A percentile compares a stretch with the other conserved stretches of the same genome.
Conservation (phyloP, 2,329 filamentous ascomycete species). For the Fusarium pilosicola region DNA sequence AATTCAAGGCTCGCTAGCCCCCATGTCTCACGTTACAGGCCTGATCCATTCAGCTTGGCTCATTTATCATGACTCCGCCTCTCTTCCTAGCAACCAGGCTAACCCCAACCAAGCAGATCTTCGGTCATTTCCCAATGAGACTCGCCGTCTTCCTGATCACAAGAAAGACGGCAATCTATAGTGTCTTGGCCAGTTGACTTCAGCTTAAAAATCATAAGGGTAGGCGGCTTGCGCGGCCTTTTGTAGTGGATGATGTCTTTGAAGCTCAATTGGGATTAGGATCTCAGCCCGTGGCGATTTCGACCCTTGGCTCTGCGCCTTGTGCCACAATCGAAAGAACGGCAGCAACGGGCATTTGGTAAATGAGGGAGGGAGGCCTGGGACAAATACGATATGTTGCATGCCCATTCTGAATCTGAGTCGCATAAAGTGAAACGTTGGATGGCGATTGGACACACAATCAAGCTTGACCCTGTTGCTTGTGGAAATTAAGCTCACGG, state of each 20-base stretch:
- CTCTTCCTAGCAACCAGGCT: background rate
- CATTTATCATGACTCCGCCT: slow-evolving; percentile 14
- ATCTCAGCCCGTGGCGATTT: slow-evolving; percentile 2
- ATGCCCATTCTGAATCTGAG: background rate
- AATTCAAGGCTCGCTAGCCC: background rate
- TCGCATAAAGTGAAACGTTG: background rate
- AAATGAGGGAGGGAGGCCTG: background rate
- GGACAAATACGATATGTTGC: background rate
- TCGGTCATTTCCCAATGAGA: slow-evolving; percentile 2
- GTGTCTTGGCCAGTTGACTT: background rate
- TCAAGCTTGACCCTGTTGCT: background rate
- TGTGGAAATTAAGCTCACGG: background rate
- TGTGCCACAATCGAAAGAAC: background rate
- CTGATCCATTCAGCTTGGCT: slow-evolving; percentile 20
- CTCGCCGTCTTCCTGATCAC: background rate
- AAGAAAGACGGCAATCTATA: slow-evolving; percentile 16
- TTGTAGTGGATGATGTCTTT: slow-evolving; percentile 17
- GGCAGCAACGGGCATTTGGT: background rate
- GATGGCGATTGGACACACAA: background rate
- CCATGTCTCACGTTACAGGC: slow-evolving; percentile 10
- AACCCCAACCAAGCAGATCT: slow-evolving; percentile 6
- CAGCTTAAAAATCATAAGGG: background rate
- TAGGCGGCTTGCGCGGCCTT: slow-evolving; percentile 21
- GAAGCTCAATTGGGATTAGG: slow-evolving; percentile 24
- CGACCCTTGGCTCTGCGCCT: background rate